Evolutionary conservation across 176 grass and related monocot genomes (phyloP), one percentile per base, ranked within the genome.

Genomic region (Phoenix dactylifera): DNA sequence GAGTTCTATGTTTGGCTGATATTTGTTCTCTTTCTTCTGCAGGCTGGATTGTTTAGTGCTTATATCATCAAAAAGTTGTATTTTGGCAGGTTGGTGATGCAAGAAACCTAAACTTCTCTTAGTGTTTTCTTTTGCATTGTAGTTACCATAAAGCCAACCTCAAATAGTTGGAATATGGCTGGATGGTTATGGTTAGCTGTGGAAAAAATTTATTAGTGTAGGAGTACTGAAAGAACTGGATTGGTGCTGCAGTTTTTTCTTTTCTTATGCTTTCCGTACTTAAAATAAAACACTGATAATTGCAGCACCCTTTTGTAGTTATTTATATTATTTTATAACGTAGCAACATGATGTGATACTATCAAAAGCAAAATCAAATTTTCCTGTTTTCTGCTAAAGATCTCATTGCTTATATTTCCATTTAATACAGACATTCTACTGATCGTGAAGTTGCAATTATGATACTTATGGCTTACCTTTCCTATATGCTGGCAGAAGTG

Each of bases 391-490:
- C 48, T 26, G 17, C 50, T 54, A 5, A 59, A 24, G 52, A 57
- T 51, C 50, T 79, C 58, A 49, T 25, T 68, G 22, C 51, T 55
- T 39, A 16, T 16, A 26, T 52, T 39, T 67, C 67, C 75, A 22
- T 77, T 16, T 44, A 23, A 60, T 49, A n/a, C 66, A 95, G 90
- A 59, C 90, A 95, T 61, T 95, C 90, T 7, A 95, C 90, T 74
- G 90, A 95, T 79, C 83, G 90, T 73, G 90, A 95, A 84, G 86
- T 95, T 74, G 72, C 86, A 44, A 76, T 95, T 60, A 95, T 95
- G 90, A 89, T 95, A 69, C 80, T 95, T 12, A 95, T 95, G 90
- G 82, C 90, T 69, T 95, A 95, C 76, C 73, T 95, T 50, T 86
- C 90, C n/a, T 95, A 89, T 73, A 95, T 95, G 82, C 51, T 95